These are phyloP conservation scores for Phytophthora constricta DNA, from an alignment of 352 stramenopile genomes.

Conservation along the genomic window DNA sequence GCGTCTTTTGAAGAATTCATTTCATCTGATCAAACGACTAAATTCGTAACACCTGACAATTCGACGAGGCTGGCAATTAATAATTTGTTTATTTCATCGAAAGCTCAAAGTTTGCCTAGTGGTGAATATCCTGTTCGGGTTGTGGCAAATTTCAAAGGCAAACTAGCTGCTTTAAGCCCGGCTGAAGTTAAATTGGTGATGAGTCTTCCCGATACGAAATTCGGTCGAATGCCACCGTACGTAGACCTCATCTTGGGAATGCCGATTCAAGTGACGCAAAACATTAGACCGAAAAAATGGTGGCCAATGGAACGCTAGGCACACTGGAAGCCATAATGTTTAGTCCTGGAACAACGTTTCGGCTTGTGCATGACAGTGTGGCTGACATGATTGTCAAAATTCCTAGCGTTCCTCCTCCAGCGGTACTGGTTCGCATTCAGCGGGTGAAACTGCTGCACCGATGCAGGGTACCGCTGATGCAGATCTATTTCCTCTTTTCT, in stretches of 20 bases:
- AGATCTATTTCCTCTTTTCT: constrained; percentile 16
- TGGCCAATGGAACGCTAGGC: constrained; percentile 19
- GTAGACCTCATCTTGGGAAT: constrained; percentile 7
- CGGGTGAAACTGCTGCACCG: background rate
- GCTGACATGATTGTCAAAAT: constrained; percentile 6
- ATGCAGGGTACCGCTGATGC: background rate
- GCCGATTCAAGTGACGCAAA: constrained; percentile 12
- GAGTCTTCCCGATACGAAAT: constrained; percentile 8
- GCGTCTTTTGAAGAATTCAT: background rate
- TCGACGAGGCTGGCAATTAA: constrained; percentile 2
- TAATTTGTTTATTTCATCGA: background rate
- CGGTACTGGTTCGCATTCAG: background rate
- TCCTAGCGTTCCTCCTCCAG: background rate
- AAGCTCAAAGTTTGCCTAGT: background rate
- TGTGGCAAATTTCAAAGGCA: constrained; percentile 6
- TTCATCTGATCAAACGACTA: background rate
- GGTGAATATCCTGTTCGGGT: constrained; percentile 5
- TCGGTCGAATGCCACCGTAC: constrained; percentile 6
- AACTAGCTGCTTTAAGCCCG: background rate
- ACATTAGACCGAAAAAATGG: constrained; percentile 4
- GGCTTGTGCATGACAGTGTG: constrained; percentile 7
- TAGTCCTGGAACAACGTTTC: constrained; percentile 4
- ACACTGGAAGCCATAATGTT: constrained; percentile 8
- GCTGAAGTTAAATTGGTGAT: background rate
- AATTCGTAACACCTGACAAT: constrained; percentile 11